Base-by-base conservation (phyloP, 2,329 filamentous ascomycete genomes). In the Fusarium sp. region DNA sequence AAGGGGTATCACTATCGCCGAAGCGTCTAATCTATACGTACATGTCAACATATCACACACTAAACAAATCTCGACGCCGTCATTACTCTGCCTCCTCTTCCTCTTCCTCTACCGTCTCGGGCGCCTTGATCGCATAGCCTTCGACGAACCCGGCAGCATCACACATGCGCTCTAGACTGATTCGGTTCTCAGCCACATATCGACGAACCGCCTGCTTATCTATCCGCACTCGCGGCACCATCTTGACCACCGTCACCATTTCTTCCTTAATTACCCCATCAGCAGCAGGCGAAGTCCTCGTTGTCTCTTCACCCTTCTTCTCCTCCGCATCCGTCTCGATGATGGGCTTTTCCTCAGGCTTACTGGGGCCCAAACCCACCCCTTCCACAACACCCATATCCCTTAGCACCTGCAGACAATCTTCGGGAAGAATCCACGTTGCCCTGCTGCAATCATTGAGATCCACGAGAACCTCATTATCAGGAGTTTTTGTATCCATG, bases 361-460 rank as follows among this genome's bases (percentile, higher is more conserved):
- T 83, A 15, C 80, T 80, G 6, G 80, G 81, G 3, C 82, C 82
- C 78, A 81, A 77, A 76, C 82, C 86, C 70, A 83, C 86, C 74
- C 91, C 84, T 79, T 89, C 79, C 47, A 91, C 83, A 35, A 96
- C 82, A 11, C 87, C 90, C 93, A 98, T 97, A 60, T 93, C 90
- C 63, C 92, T 89, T 55, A 98, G 82, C 24, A 93, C 90, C 2
- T 84, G 84, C 42, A 97, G 86, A 60, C 95, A 93, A 80, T 98
- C 95, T 42, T 98, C 95, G 0, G 87, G 86, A 57, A 91, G 84
- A 78, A 98, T 97, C 84, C 93, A 97, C 1, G 94, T 97, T 38
- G 87, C 89, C 48, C 88, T 83, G 54, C 92, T 93, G 74, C 95
- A 91, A 59, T 92, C 87, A 47, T 89, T 86, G 13, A 97, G 83